Evolutionary conservation across 1,284 basidiomycete genomes (phyloP).

Genomic region (Malassezia yamatoensis): DNA sequence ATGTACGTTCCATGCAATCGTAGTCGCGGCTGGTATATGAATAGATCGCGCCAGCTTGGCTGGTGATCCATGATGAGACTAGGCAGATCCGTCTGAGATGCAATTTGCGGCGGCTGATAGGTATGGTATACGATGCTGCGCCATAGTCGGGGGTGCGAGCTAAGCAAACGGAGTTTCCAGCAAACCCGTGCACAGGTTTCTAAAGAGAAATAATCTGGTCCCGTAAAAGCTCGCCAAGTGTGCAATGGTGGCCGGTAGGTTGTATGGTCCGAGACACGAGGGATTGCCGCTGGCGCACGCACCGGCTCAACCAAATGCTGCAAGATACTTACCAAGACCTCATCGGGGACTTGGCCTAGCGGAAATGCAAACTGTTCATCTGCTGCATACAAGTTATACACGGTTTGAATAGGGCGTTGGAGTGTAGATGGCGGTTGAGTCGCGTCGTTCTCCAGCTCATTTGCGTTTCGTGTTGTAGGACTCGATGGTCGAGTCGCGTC

Average conservation of each 20-base stretch:
- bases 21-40: conserved; percentile 41
- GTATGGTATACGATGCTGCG: conserved; percentile 31
- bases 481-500: too few relatives aligned
- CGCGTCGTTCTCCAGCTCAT: too few relatives aligned
- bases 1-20: conserved; percentile 44
- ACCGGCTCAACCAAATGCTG: conserved; percentile 14
- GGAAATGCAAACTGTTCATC: conserved; percentile 28
- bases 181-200: conserved; percentile 34
- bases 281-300: not conserved
- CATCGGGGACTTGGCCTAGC: conserved; percentile 32
- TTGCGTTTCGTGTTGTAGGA: too few relatives aligned
- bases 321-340: conserved; percentile 32
- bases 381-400: conserved; percentile 8
- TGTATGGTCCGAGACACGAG: conserved; percentile 2
- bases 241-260: conserved; percentile 15
- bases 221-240: conserved; percentile 29
- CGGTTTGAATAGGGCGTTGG: not conserved
- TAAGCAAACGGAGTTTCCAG: conserved; percentile 39
- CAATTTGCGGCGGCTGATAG: conserved; percentile 21
- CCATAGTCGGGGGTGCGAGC: conserved; percentile 32
- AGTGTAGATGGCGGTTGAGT: not conserved
- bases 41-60: conserved; percentile 36
- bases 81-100: not conserved
- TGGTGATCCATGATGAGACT: conserved; percentile 21
- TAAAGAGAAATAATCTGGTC: conserved; percentile 37